Evolutionary conservation across 305 asterid species (phyloP).

Genomic region (Solanum hybrid): DNA sequence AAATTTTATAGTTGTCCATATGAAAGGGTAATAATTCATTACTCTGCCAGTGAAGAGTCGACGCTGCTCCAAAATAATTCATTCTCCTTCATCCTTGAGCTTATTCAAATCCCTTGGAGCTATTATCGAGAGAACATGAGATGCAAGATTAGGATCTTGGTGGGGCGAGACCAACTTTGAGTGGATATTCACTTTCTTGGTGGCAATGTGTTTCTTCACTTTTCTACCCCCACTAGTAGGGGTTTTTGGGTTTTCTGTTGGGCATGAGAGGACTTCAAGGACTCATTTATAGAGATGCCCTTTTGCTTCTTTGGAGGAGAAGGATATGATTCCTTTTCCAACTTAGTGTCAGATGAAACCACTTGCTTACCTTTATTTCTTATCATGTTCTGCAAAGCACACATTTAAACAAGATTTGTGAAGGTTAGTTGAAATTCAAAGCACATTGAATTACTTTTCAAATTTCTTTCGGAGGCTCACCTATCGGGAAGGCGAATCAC

Average conservation of each 20-base stretch:
- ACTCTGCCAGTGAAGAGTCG: neutral
- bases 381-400: neutral
- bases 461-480: neutral
- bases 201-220: neutral
- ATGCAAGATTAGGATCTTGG: neutral
- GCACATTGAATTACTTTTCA: neutral
- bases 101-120: neutral
- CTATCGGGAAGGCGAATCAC: neutral
- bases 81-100: neutral
- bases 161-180: neutral
- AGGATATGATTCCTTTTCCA: neutral
- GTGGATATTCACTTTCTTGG: neutral
- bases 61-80: neutral
- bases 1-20: neutral
- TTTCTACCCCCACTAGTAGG: neutral
- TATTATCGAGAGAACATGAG: neutral
- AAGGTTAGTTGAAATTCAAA: neutral
- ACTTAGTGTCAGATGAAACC: neutral
- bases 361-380: neutral
- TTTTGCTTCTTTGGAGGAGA: neutral
- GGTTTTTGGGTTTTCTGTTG: neutral
- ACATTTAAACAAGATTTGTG: neutral
- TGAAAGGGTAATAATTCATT: neutral
- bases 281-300: neutral
- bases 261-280: neutral